A percentile compares a stretch with the other conserved stretches of the same genome.
phyloP scores from a whole-genome alignment of 768 basidiomycete genomes.

The Pulveroboletus sp. region DNA sequence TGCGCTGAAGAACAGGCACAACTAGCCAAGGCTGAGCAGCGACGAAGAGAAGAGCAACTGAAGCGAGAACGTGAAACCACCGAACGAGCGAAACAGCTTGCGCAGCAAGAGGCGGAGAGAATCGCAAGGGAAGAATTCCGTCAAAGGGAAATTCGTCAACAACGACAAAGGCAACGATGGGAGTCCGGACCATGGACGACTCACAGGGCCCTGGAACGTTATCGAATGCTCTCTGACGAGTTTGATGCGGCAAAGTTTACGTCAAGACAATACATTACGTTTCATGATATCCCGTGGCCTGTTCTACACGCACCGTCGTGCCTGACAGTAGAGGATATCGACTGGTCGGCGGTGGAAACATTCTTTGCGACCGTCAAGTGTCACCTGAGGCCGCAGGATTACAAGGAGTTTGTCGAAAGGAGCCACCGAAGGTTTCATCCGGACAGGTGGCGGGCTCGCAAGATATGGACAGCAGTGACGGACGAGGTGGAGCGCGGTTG shows the following conservation, averaged over 20 bases:
- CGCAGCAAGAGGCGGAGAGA: constrained; percentile 27
- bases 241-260: constrained; percentile 64
- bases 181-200: constrained; percentile 57
- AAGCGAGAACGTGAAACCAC: constrained; percentile 23
- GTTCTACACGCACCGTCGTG: constrained; percentile 49
- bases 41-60: constrained; percentile 28
- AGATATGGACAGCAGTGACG: constrained; percentile 51
- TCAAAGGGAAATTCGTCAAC: constrained; percentile 38
- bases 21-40: constrained; percentile 32
- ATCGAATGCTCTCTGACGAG: constrained; percentile 50
- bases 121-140: constrained; percentile 31
- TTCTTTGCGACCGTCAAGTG: constrained; percentile 57
- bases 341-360: constrained; percentile 64
- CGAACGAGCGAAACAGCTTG: constrained; percentile 20
- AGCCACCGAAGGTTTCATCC: constrained; percentile 76
- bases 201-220: constrained; percentile 66
- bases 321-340: constrained; percentile 60
- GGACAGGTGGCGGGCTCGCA: constrained; percentile 71
- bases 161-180: constrained; percentile 52
- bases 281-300: constrained; percentile 74
- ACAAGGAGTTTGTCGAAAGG: constrained; percentile 60
- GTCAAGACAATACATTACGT: constrained; percentile 46
- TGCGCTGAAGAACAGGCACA: constrained; percentile 39
- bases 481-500: constrained; percentile 56
- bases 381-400: constrained; percentile 57